phyloP scores from a whole-genome alignment of 75 land plant species.

The Picea sitchensis region DNA sequence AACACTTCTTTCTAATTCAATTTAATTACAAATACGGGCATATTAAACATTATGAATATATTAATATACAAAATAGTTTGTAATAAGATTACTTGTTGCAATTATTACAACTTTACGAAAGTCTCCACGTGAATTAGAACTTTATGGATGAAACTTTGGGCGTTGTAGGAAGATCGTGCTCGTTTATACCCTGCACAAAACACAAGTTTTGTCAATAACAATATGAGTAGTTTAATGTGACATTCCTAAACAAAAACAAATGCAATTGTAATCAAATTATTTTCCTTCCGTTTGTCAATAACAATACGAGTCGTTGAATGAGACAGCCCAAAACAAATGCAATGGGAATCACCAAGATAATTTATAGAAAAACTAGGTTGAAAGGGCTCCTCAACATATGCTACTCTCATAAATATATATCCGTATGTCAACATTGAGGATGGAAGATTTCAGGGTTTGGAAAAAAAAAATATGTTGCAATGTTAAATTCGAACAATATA shows the following conservation, averaged over 20 bases:
- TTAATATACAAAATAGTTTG: too few species aligned
- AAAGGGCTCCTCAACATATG: background rate
- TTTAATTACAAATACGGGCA: too few species aligned
- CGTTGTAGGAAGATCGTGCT: slow-evolving; percentile 34
- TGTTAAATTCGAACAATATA: too few species aligned
- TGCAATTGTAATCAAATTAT: background rate
- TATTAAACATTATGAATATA: too few species aligned
- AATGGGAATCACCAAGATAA: background rate
- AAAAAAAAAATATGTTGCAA: too few species aligned
- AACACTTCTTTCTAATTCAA: too few species aligned
- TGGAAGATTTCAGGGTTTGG: background rate
- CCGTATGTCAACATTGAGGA: background rate
- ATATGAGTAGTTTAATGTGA: background rate
- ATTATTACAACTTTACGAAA: background rate
- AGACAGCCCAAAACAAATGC: background rate
- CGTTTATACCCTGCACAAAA: slow-evolving; percentile 33
- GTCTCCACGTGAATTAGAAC: background rate
- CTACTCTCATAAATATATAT: background rate
- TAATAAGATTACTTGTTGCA: too few species aligned
- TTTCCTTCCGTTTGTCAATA: background rate
- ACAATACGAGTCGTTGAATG: background rate
- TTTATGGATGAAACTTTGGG: slow-evolving; percentile 22
- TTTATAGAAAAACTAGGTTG: background rate
- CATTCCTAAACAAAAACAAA: background rate
- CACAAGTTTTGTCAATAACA: background rate